A percentile compares a stretch with the other conserved stretches of the same genome.
These are phyloP conservation scores for Solanum paucissectum DNA, from an alignment of 257 asterid genomes.

Conservation along the genomic window DNA sequence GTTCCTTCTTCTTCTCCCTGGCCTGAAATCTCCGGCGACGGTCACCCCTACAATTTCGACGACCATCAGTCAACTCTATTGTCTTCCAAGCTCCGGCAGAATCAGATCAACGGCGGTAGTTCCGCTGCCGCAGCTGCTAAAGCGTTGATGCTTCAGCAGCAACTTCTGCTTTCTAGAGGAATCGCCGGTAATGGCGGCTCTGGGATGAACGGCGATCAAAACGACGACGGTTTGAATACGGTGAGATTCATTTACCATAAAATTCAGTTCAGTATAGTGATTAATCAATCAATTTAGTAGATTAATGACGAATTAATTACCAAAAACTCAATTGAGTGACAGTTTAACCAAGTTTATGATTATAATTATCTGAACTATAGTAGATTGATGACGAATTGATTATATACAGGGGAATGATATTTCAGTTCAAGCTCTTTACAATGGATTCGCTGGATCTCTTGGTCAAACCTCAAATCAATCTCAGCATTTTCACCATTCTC, in stretches of 20 bases:
- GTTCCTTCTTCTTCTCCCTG: conserved; percentile 36
- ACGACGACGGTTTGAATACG: neutral
- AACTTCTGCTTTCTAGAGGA: conserved; percentile 51
- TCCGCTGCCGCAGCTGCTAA: conserved; percentile 12
- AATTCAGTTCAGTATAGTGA: neutral
- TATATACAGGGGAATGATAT: conserved; percentile 47
- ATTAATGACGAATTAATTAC: neutral
- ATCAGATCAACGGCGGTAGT: conserved; percentile 41
- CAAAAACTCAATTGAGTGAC: neutral
- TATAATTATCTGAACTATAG: neutral
- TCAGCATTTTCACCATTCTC: conserved; percentile 44
- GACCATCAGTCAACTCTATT: conserved; percentile 32
- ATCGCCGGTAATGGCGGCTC: conserved; percentile 11
- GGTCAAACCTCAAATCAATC: conserved; percentile 54
- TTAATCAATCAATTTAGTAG: neutral
- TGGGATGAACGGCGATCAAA: neutral
- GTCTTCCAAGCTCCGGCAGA: conserved; percentile 56
- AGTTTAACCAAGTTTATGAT: neutral
- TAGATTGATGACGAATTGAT: neutral
- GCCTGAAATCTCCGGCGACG: conserved; percentile 12
- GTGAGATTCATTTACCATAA: conserved; percentile 16
- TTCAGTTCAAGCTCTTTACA: conserved; percentile 54
- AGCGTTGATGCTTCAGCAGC: conserved; percentile 68
- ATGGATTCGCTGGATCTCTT: conserved; percentile 65
- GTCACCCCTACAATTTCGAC: conserved; percentile 28